phyloP scores from a whole-genome alignment of 2,329 filamentous ascomycete genomes.

The Alternaria solani region DNA sequence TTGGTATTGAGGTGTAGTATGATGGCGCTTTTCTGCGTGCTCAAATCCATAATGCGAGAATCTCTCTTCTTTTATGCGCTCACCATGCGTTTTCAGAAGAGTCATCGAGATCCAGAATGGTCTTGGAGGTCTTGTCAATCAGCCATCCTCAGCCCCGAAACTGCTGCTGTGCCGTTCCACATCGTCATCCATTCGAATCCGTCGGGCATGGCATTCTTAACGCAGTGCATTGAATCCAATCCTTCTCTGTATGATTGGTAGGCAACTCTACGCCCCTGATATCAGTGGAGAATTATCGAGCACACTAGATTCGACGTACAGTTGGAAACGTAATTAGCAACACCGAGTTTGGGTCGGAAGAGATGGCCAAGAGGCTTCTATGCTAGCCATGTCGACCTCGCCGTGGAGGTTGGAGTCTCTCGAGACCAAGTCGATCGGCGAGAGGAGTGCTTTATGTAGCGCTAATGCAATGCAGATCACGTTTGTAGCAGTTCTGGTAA shows the following conservation, averaged over 20 bases:
- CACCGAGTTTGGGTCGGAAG: background rate
- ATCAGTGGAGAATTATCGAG: background rate
- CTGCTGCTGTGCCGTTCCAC: background rate
- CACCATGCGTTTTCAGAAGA: background rate
- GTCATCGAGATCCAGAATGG: background rate
- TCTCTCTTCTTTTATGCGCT: background rate
- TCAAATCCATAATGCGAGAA: background rate
- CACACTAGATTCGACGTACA: background rate
- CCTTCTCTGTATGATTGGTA: background rate
- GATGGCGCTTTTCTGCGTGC: background rate
- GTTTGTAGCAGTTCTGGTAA: background rate
- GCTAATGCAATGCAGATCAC: background rate
- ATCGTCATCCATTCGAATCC: background rate
- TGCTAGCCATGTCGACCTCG: background rate
- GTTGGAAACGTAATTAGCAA: background rate
- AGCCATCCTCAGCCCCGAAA: background rate
- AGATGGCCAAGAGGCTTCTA: background rate
- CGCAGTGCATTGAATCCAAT: background rate
- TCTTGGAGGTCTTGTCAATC: background rate
- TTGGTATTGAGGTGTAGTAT: background rate
- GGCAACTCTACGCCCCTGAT: background rate
- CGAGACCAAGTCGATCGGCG: background rate
- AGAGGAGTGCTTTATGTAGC: background rate
- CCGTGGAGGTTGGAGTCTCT: background rate
- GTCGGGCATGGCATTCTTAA: background rate